A percentile compares a stretch with the other conserved stretches of the same genome.
Evolutionary conservation across 805 yeast genomes (phyloP).

Genomic region (Nakazawaea pomicola): DNA sequence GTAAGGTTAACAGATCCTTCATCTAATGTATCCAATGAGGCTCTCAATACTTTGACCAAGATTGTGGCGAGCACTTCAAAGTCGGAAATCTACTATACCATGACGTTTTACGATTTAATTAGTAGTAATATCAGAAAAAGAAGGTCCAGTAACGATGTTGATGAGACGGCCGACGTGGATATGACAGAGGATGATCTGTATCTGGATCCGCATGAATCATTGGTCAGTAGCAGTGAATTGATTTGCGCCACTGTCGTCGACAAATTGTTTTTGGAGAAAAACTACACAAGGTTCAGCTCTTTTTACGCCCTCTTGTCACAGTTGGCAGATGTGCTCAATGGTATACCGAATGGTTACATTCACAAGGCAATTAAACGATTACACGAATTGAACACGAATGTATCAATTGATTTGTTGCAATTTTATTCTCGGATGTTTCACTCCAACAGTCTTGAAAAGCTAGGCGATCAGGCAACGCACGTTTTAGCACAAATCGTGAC

Average conservation of each 20-base stretch:
- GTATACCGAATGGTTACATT: constrained; percentile 17
- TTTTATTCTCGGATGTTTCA: constrained; percentile 31
- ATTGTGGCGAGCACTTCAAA: constrained; percentile 29
- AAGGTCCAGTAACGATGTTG: constrained; percentile 2
- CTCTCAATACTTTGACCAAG: constrained; percentile 37
- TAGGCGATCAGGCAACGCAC: constrained; percentile 25
- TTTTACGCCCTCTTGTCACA: constrained; percentile 22
- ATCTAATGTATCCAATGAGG: constrained; percentile 45
- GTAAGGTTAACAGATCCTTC: constrained; percentile 36
- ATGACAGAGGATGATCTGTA: constrained; percentile 20
- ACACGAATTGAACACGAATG: constrained; percentile 16
- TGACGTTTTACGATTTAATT: constrained; percentile 21
- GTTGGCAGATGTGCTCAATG: constrained; percentile 21
- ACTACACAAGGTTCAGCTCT: constrained; percentile 11
- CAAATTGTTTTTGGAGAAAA: constrained; percentile 14
- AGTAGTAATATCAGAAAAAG: constrained; percentile 19
- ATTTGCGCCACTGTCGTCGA: constrained; percentile 18
- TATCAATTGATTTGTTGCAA: constrained; percentile 25
- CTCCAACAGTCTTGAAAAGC: constrained; percentile 25
- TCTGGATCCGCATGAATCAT: constrained; percentile 24
- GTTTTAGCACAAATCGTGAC: too few relatives aligned
- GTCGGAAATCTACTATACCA: constrained; percentile 27
- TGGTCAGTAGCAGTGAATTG: constrained; percentile 12
- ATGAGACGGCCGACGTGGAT: background rate
- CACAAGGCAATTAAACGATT: constrained; percentile 16